A percentile compares a stretch with the other conserved stretches of the same genome.
These are phyloP conservation scores for Verticillium isaacii DNA, from an alignment of 2,329 filamentous ascomycete genomes.

Conservation along the genomic window DNA sequence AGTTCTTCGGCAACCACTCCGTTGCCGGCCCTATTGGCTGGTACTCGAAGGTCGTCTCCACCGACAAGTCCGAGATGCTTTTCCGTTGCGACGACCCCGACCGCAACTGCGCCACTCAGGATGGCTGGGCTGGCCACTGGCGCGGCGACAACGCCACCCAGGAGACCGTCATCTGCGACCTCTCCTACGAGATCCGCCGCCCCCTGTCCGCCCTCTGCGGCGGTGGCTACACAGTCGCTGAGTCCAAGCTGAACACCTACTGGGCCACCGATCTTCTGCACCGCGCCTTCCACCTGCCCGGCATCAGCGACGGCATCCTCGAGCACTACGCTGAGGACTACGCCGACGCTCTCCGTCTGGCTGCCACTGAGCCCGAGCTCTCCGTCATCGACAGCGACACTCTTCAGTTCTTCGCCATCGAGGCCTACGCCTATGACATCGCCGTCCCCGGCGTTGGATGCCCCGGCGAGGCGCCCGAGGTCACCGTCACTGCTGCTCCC, in stretches of 20 bases:
- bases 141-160: conserved; percentile 58
- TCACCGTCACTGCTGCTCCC: conserved; percentile 2
- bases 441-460: conserved; percentile 60
- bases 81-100: conserved; percentile 69
- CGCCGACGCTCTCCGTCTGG: conserved; percentile 46
- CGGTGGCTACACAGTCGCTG: conserved; percentile 57
- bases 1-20: conserved; percentile 61
- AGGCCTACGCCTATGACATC: conserved; percentile 62
- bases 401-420: conserved; percentile 65
- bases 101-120: conserved; percentile 52
- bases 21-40: conserved; percentile 57
- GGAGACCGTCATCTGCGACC: conserved; percentile 66
- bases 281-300: conserved; percentile 58
- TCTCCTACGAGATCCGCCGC: conserved; percentile 54
- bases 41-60: conserved; percentile 55
- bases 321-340: conserved; percentile 61
- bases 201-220: conserved; percentile 56
- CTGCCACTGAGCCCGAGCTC: conserved; percentile 38
- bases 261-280: conserved; percentile 65
- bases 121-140: conserved; percentile 64
- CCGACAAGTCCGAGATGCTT: conserved; percentile 49
- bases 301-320: conserved; percentile 53
- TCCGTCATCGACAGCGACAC: conserved; percentile 55
- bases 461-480: conserved; percentile 33
- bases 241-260: conserved; percentile 52